A percentile compares a stretch with the other conserved stretches of the same genome.
phyloP scores from a whole-genome alignment of 164 flowering plant species.

The Berberis vulgaris region DNA sequence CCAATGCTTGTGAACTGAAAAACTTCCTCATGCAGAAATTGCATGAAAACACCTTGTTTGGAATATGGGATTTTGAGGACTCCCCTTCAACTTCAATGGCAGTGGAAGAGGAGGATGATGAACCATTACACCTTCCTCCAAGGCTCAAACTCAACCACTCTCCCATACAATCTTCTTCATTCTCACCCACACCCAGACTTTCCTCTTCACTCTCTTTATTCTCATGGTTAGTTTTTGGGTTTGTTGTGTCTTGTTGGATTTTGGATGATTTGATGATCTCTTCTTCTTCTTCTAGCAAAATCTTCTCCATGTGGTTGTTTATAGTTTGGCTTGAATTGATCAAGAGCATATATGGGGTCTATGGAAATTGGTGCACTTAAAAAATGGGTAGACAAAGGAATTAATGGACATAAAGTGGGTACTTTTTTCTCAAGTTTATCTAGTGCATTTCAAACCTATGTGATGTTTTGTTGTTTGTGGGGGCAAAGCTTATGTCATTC shows the following conservation, averaged over 20 bases:
- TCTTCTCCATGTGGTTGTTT: neutral
- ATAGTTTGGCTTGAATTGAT: neutral
- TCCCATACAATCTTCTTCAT: conserved; percentile 16
- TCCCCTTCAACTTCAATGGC: conserved; percentile 16
- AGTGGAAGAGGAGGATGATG: too few relatives aligned
- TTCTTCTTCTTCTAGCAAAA: neutral
- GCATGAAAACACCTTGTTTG: conserved; percentile 64
- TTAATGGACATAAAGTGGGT: neutral
- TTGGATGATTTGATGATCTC: conserved; percentile 1
- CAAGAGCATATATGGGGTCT: neutral
- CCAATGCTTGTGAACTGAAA: conserved; percentile 84
- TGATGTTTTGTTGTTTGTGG: neutral
- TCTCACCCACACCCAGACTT: conserved; percentile 10
- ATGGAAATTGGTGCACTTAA: neutral
- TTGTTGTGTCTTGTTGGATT: conserved; percentile 1
- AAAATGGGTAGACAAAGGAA: neutral
- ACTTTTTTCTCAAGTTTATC: neutral
- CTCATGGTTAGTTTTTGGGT: neutral
- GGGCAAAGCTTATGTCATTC: too few relatives aligned
- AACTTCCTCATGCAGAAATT: conserved; percentile 88
- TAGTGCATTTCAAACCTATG: neutral
- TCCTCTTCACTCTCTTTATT: conserved; percentile 2
- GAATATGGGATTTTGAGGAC: conserved; percentile 19
- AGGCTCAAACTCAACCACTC: conserved; percentile 65
- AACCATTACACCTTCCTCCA: conserved; percentile 21